These are phyloP conservation scores for Dactylellina parvicollis DNA, from an alignment of 2,329 filamentous ascomycete genomes.

Conservation along the genomic window DNA sequence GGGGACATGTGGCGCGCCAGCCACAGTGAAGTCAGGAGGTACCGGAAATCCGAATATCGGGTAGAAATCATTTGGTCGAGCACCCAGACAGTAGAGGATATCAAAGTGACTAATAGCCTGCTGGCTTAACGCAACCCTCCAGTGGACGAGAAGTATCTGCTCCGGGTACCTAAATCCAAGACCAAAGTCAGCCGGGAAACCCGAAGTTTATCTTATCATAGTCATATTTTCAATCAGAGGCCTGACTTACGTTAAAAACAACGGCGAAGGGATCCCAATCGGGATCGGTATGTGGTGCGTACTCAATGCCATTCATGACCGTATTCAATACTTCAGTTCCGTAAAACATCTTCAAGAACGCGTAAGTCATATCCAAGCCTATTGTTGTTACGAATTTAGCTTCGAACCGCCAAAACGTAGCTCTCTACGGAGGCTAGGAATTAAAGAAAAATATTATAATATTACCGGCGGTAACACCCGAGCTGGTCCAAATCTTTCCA, in stretches of 20 bases:
- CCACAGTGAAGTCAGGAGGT: too few relatives aligned
- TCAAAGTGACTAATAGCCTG: background rate
- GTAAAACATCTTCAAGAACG: slow-evolving; percentile 62
- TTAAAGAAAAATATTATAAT: background rate
- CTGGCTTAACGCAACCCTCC: background rate
- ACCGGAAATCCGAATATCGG: too few relatives aligned
- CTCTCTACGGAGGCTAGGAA: background rate
- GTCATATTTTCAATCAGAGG: background rate
- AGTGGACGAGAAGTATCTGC: slow-evolving; percentile 6
- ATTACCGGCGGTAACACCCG: slow-evolving; percentile 71
- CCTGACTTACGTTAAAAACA: slow-evolving; percentile 17
- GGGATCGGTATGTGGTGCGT: slow-evolving; percentile 33
- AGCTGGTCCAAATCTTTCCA: slow-evolving; percentile 74
- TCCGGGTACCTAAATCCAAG: background rate
- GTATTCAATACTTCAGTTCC: slow-evolving; percentile 58
- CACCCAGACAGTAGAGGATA: too few relatives aligned
- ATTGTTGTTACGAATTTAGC: background rate
- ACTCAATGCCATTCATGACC: slow-evolving; percentile 58
- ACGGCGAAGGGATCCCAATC: slow-evolving; percentile 31
- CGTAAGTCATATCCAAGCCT: slow-evolving; percentile 56
- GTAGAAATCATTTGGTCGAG: too few relatives aligned
- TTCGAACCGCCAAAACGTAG: background rate
- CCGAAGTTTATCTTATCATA: too few relatives aligned
- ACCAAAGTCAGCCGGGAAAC: too few relatives aligned
- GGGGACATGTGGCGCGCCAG: too few relatives aligned